Percentiles rank a stretch among this genome's conserved stretches.
phyloP scores from a whole-genome alignment of 371 early-diverging fungal genomes.

The Mucor irregularis region DNA sequence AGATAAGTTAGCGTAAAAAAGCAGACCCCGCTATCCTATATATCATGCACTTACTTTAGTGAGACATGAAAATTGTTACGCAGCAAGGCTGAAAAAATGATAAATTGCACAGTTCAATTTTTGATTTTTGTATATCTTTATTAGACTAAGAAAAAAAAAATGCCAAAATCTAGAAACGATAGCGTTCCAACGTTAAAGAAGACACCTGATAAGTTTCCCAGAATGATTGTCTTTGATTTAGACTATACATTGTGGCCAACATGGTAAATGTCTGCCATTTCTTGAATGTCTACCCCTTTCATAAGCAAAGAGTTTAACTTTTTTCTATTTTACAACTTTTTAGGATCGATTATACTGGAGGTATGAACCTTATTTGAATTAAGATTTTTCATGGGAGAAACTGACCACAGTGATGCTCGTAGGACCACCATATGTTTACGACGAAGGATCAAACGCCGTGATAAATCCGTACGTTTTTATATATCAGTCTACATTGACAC shows the following conservation, averaged over 20 bases:
- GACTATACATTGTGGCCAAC: constrained; percentile 56
- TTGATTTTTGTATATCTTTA: too few relatives aligned
- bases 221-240: constrained; percentile 52
- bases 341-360: constrained; percentile 45
- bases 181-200: neutral
- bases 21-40: too few relatives aligned
- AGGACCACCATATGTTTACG: constrained; percentile 30
- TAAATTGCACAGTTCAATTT: too few relatives aligned
- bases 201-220: constrained; percentile 20
- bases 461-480: constrained; percentile 20
- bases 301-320: neutral
- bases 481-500: neutral
- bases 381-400: neutral
- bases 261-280: too few relatives aligned
- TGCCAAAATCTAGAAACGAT: too few relatives aligned
- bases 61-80: too few relatives aligned
- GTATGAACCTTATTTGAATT: constrained; percentile 13
- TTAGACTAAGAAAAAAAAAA: too few relatives aligned
- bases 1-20: too few relatives aligned
- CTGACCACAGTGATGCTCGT: too few relatives aligned
- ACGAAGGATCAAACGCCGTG: constrained; percentile 11
- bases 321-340: neutral
- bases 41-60: too few relatives aligned
- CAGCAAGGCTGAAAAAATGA: too few relatives aligned
- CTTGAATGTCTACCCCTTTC: too few relatives aligned